Conservation (phyloP, 2,329 filamentous ascomycete genomes). For the Beauveria sp. region DNA sequence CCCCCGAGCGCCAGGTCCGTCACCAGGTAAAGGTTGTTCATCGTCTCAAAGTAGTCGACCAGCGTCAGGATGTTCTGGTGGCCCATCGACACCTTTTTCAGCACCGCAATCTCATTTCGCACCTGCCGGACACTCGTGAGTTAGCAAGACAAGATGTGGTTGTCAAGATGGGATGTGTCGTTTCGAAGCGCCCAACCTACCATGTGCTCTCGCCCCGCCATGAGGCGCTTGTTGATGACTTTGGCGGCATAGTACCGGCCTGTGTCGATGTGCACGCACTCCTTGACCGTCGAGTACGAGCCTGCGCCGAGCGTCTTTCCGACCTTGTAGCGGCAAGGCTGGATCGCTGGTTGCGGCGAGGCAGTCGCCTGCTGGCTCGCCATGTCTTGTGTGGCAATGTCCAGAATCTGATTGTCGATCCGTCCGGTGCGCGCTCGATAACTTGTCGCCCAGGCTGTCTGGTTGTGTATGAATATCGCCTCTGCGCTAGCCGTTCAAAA, state of each 20-base stretch:
- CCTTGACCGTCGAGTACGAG: conserved; percentile 97
- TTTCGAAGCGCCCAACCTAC: conserved; percentile 40
- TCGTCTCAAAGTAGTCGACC: conserved; percentile 98
- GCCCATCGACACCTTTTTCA: conserved; percentile 98
- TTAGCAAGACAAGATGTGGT: neutral
- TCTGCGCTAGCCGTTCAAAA: neutral
- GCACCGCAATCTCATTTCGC: conserved; percentile 93
- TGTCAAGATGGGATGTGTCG: neutral
- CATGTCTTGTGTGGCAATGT: conserved; percentile 12
- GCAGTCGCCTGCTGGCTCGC: conserved; percentile 19
- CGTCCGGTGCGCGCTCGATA: neutral
- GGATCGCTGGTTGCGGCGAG: conserved; percentile 55
- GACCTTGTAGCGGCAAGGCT: conserved; percentile 97
- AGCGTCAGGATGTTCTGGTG: conserved; percentile 97
- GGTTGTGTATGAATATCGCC: neutral
- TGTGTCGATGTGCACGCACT: conserved; percentile 97
- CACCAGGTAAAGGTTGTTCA: conserved; percentile 98
- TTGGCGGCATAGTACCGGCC: conserved; percentile 97
- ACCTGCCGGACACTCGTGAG: conserved; percentile 45
- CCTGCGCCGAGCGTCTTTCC: conserved; percentile 95
- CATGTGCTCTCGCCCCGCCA: conserved; percentile 98
- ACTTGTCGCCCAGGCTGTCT: neutral
- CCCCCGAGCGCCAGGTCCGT: conserved; percentile 94
- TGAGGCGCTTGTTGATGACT: conserved; percentile 97
- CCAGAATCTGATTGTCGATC: neutral